Percentiles rank a stretch among this genome's conserved stretches.
These are phyloP conservation scores for Neonectria hederae DNA, from an alignment of 2,329 filamentous ascomycete genomes.

Conservation along the genomic window DNA sequence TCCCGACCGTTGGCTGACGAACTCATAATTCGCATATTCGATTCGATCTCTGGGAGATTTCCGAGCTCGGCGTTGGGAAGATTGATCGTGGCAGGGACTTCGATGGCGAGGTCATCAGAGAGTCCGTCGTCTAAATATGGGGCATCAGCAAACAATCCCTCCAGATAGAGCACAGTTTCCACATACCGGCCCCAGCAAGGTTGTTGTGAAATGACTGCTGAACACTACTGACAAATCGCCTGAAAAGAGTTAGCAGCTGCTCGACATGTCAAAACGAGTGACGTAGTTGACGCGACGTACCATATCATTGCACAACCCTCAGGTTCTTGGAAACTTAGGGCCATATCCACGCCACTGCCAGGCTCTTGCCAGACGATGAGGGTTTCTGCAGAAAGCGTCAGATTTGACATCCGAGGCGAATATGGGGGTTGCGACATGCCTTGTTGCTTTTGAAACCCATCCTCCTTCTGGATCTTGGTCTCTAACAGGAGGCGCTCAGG, in stretches of 20 bases:
- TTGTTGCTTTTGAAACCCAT: constrained; percentile 98
- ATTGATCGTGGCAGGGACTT: constrained; percentile 74
- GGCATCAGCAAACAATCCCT: constrained; percentile 39
- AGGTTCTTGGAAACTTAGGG: constrained; percentile 95
- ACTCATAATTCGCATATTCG: constrained; percentile 82
- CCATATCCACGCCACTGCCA: constrained; percentile 89
- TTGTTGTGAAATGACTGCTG: constrained; percentile 76
- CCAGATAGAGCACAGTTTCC: not conserved
- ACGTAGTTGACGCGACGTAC: constrained; percentile 57
- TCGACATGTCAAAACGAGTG: not conserved
- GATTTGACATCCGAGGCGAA: constrained; percentile 31
- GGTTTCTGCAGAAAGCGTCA: constrained; percentile 72
- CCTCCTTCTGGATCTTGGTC: constrained; percentile 90
- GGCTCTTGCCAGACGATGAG: constrained; percentile 98
- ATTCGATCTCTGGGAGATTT: constrained; percentile 85
- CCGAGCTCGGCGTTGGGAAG: constrained; percentile 84
- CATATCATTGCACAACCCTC: constrained; percentile 94
- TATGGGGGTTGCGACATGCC: constrained; percentile 61
- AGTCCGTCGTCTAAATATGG: constrained; percentile 76
- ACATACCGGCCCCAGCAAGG: constrained; percentile 69
- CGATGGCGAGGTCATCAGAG: constrained; percentile 85
- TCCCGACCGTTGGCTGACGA: constrained; percentile 81
- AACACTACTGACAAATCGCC: constrained; percentile 90
- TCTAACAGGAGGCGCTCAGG: constrained; percentile 85
- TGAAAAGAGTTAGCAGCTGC: constrained; percentile 50